These are phyloP conservation scores for Cryptococcus sp. DNA, from an alignment of 1,284 basidiomycete species.

Conservation along the genomic window DNA sequence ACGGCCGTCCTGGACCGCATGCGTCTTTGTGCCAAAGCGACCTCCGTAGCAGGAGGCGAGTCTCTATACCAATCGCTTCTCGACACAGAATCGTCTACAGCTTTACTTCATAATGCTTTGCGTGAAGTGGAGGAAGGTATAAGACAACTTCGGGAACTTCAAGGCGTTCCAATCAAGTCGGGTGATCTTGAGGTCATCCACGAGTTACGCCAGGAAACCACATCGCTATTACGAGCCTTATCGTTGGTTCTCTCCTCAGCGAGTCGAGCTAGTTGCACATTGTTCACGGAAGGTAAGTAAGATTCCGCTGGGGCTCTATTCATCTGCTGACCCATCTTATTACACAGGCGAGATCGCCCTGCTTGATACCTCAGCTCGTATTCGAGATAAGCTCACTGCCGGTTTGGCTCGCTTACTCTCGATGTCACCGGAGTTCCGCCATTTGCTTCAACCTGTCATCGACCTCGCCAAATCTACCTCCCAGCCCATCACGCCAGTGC, in stretches of 20 bases:
- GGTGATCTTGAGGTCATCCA: slow-evolving; percentile 30
- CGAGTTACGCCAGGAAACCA: slow-evolving; percentile 31
- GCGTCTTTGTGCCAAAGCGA: slow-evolving; percentile 23
- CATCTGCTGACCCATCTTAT: background rate
- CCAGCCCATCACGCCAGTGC: slow-evolving; percentile 6
- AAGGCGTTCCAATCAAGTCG: slow-evolving; percentile 21
- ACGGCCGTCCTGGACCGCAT: slow-evolving; percentile 12
- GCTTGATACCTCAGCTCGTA: slow-evolving; percentile 9
- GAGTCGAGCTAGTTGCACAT: slow-evolving; percentile 20
- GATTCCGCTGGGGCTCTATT: background rate
- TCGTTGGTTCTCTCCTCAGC: slow-evolving; percentile 21
- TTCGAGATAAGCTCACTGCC: slow-evolving; percentile 10
- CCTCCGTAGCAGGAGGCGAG: slow-evolving; percentile 26
- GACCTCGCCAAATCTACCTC: slow-evolving; percentile 55
- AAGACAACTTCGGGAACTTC: slow-evolving; percentile 37
- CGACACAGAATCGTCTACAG: slow-evolving; percentile 21
- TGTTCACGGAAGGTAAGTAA: slow-evolving; percentile 32
- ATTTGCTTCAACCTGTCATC: slow-evolving; percentile 59
- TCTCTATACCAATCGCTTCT: slow-evolving; percentile 16
- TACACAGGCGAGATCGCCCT: slow-evolving; percentile 24
- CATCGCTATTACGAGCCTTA: slow-evolving; percentile 23
- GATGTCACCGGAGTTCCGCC: slow-evolving; percentile 53
- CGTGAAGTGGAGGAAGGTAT: slow-evolving; percentile 38
- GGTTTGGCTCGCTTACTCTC: slow-evolving; percentile 15
- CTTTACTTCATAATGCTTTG: slow-evolving; percentile 30